Evolutionary conservation across 305 asterid genomes (phyloP).

Genomic region (Nicotiana rustica): DNA sequence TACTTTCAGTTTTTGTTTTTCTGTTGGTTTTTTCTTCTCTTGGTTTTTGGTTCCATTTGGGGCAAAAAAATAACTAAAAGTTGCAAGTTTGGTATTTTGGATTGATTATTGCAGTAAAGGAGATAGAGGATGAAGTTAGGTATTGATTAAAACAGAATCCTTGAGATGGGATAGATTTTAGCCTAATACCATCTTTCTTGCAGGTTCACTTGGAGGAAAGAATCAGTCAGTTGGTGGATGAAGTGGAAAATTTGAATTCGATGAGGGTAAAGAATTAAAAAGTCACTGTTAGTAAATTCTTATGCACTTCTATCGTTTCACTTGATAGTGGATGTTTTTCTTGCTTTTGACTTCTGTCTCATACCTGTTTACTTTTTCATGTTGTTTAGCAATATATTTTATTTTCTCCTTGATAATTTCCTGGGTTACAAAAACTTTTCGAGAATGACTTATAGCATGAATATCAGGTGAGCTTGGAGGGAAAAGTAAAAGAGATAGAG

Average conservation of each 20-base stretch:
- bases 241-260: constrained; percentile 52
- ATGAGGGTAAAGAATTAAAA: constrained; percentile 48
- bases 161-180: constrained; percentile 20
- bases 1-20: background rate
- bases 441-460: constrained; percentile 16
- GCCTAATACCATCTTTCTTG: constrained; percentile 34
- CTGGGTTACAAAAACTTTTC: background rate
- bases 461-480: constrained; percentile 57
- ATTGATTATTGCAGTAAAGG: background rate
- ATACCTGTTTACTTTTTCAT: constrained; percentile 12
- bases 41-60: constrained; percentile 13
- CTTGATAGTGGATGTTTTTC: constrained; percentile 28
- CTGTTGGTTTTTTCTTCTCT: background rate
- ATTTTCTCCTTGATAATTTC: constrained; percentile 21
- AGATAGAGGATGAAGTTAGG: background rate
- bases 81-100: constrained; percentile 7
- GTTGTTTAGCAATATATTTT: constrained; percentile 22
- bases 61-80: constrained; percentile 14
- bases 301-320: background rate
- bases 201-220: constrained; percentile 63
- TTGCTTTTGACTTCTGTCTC: constrained; percentile 20
- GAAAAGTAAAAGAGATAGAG: constrained; percentile 56
- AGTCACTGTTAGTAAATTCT: background rate
- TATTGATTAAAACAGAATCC: constrained; percentile 6
- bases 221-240: constrained; percentile 52